Conservation (phyloP, 805 yeast genomes). For the Ogataea pini region DNA sequence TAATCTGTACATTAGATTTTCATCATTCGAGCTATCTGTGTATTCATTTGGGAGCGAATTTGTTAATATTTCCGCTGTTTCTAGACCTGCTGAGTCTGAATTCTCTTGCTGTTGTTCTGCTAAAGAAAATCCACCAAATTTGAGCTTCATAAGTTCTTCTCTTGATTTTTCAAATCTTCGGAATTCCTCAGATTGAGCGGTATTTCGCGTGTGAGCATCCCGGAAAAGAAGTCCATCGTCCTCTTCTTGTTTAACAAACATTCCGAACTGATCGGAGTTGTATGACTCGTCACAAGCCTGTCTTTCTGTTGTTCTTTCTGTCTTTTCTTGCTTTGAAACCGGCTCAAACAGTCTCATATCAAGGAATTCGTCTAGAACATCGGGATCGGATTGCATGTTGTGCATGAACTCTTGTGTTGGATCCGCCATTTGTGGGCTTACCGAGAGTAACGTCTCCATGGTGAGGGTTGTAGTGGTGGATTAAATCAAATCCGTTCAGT, state of each 20-base stretch:
- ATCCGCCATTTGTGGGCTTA: slow-evolving; percentile 21
- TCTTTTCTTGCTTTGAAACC: slow-evolving; percentile 4
- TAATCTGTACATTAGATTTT: slow-evolving; percentile 44
- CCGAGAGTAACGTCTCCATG: slow-evolving; percentile 25
- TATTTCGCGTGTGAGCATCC: slow-evolving; percentile 9
- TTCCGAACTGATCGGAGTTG: background rate
- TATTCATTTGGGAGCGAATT: slow-evolving; percentile 34
- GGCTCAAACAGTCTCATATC: slow-evolving; percentile 48
- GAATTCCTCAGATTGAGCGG: slow-evolving; percentile 28
- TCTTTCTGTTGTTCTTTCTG: background rate
- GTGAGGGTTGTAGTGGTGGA: background rate
- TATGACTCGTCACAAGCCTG: slow-evolving; percentile 1
- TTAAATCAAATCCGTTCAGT: background rate
- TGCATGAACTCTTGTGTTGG: slow-evolving; percentile 18
- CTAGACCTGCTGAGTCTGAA: slow-evolving; percentile 13
- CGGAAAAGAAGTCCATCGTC: slow-evolving; percentile 14
- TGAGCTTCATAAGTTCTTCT: slow-evolving; percentile 50
- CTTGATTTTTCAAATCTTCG: slow-evolving; percentile 45
- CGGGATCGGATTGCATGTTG: slow-evolving; percentile 37
- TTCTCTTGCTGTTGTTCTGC: slow-evolving; percentile 12
- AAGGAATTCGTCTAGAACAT: slow-evolving; percentile 57
- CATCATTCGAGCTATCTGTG: slow-evolving; percentile 22
- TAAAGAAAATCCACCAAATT: slow-evolving; percentile 45
- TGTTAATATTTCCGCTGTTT: slow-evolving; percentile 29
- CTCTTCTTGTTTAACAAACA: slow-evolving; percentile 18